These are phyloP conservation scores for Apiospora koreana DNA, from an alignment of 2,329 filamentous ascomycete species.

Conservation along the genomic window DNA sequence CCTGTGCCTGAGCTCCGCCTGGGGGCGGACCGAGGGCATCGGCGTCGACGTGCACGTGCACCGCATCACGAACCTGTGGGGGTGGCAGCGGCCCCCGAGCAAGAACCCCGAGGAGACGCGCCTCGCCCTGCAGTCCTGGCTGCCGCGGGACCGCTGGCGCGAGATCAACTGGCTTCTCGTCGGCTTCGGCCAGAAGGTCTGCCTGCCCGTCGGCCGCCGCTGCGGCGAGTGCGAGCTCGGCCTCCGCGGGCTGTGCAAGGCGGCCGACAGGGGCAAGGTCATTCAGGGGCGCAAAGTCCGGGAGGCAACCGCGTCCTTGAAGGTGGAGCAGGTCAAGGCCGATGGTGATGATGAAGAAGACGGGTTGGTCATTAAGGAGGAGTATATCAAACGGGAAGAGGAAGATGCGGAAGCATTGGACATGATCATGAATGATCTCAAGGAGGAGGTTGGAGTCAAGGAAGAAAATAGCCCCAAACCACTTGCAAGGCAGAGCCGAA, in stretches of 20 bases:
- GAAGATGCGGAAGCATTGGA: conserved; percentile 27
- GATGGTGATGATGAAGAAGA: conserved; percentile 8
- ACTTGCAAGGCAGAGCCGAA: background rate
- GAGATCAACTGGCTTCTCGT: conserved; percentile 91
- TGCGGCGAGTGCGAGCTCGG: conserved; percentile 89
- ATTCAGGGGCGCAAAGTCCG: conserved; percentile 55
- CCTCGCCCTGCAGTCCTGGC: conserved; percentile 73
- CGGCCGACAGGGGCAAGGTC: conserved; percentile 67
- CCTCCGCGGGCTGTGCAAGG: conserved; percentile 72
- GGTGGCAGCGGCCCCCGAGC: conserved; percentile 72
- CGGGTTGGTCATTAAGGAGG: conserved; percentile 5
- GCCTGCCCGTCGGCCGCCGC: conserved; percentile 73
- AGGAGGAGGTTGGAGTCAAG: background rate
- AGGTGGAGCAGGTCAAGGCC: conserved; percentile 18
- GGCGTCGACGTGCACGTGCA: conserved; percentile 95
- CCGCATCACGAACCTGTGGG: conserved; percentile 91
- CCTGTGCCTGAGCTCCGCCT: conserved; percentile 76
- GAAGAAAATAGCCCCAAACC: background rate
- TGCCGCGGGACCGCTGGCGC: conserved; percentile 83
- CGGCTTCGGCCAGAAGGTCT: conserved; percentile 84
- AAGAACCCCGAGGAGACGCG: conserved; percentile 82
- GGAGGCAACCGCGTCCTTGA: conserved; percentile 32
- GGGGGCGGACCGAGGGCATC: conserved; percentile 69
- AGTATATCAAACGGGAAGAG: conserved; percentile 25
- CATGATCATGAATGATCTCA: background rate